phyloP scores from a whole-genome alignment of 2,329 filamentous ascomycete genomes.

The Beauveria scarabaeidicola region DNA sequence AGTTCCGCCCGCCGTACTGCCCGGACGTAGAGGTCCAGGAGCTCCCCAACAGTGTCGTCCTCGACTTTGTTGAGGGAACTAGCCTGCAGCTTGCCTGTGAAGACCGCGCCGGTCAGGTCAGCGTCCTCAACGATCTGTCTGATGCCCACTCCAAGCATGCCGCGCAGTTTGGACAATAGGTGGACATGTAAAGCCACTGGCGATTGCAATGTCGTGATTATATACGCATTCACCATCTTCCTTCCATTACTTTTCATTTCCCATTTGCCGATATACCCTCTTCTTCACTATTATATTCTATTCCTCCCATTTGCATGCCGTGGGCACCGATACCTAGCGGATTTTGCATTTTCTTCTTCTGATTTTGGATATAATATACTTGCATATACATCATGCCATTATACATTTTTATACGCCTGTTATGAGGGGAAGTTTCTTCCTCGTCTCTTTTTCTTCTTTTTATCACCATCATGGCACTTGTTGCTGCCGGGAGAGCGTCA shows the following conservation, averaged over 20 bases:
- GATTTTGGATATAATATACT: background rate
- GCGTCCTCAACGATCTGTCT: conserved; percentile 36
- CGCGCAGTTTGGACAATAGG: conserved; percentile 23
- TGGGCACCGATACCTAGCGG: background rate
- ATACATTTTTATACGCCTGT: background rate
- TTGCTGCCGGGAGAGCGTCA: background rate
- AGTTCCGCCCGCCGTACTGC: conserved; percentile 70
- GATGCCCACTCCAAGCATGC: conserved; percentile 29
- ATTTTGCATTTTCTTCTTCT: background rate
- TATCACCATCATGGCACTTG: background rate
- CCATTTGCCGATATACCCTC: conserved; percentile 9
- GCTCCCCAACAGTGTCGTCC: conserved; percentile 71
- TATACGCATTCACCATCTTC: background rate
- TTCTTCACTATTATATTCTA: conserved; percentile 5
- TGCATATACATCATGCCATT: background rate
- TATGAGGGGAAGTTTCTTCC: conserved; percentile 1
- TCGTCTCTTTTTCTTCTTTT: background rate
- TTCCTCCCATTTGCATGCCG: background rate
- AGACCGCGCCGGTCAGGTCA: conserved; percentile 49
- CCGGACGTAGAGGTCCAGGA: conserved; percentile 91
- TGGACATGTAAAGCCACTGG: background rate
- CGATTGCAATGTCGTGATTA: background rate
- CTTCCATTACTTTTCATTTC: background rate
- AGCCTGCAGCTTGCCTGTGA: conserved; percentile 56
- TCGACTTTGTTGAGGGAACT: conserved; percentile 54